phyloP scores from a whole-genome alignment of 768 basidiomycete genomes.

The Mycena haematopus region DNA sequence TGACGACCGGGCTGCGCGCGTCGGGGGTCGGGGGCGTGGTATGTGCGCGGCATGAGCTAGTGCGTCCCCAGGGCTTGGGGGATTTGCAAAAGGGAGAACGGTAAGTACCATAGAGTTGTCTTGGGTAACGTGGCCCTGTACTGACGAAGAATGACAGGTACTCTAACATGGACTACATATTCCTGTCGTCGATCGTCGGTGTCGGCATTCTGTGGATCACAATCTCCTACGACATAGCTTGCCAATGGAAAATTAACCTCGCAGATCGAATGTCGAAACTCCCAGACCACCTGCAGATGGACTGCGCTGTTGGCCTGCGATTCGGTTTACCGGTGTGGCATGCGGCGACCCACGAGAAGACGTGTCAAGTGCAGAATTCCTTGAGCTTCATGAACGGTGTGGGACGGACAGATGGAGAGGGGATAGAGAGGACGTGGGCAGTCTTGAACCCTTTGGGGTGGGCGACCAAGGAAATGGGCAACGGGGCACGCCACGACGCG shows the following conservation, averaged over 20 bases:
- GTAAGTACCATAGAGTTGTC: background rate
- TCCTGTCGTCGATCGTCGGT: conserved; percentile 22
- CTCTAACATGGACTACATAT: conserved; percentile 35
- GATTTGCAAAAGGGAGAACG: conserved; percentile 16
- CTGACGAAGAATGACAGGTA: conserved; percentile 18
- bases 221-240: conserved; percentile 36
- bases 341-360: conserved; percentile 27
- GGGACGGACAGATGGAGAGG: conserved; percentile 26
- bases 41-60: conserved; percentile 1
- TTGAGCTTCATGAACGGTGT: conserved; percentile 25
- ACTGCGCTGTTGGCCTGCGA: background rate
- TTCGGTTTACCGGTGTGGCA: conserved; percentile 30
- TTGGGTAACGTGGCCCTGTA: background rate
- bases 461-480: conserved; percentile 41
- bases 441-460: conserved; percentile 32
- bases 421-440: conserved; percentile 38
- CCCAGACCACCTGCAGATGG: background rate
- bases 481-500: conserved; percentile 32
- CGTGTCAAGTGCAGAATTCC: conserved; percentile 25
- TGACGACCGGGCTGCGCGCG: background rate
- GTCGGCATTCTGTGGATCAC: background rate
- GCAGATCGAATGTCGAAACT: conserved; percentile 9
- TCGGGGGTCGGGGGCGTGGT: conserved; percentile 1
- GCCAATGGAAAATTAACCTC: conserved; percentile 29
- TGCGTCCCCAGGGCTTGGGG: conserved; percentile 3